Base-by-base conservation (phyloP, 1,284 basidiomycete genomes). In the Ceratobasidium sp. region DNA sequence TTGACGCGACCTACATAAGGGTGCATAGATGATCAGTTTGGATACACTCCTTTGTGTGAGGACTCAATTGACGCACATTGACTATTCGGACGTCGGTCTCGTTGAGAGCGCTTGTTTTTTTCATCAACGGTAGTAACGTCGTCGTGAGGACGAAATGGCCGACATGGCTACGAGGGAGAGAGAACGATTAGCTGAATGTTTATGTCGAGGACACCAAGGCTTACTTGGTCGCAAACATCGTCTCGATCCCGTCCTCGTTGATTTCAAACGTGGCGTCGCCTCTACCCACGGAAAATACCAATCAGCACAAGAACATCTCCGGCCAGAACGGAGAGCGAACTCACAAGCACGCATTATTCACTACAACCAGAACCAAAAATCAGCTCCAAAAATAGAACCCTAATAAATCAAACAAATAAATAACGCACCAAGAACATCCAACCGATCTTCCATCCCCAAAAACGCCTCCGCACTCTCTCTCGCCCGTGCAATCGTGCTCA, bases 321-420 rank as follows among this genome's bases (percentile, higher is more conserved):
- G 1, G 13, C 46, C 40, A 78, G n/a, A 26, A 7, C n/a, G 15
- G 40, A 26, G 15, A 9, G n/a, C 33, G 28, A 2, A 78, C 87
- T 74, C 79, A 89, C 88, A 86, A 73, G 0, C 85, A 88, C 79
- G 89, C 89, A 79, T 91, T 90, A 79, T 90, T 88, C 57, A 91
- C 89, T 90, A 64, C 42, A 33, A 57, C 50, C 3, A 38, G 44
- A 26, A 26, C 56, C 9, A 4, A n/a, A 28, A n/a, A 28, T 71
- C 9, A 71, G 56, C 15, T 42, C 65, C n/a, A 13, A 48, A 48
- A 65, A 33, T 59, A 59, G 28, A 59, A 44, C 1, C 33, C 33
- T 33, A 46, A 52, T 28, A n/a, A 44, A 57, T 10, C 44, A 10
- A 67, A 42, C 40, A 57, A 33, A 46, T 7, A 71, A 56, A 48